Evolutionary conservation across 2,329 filamentous ascomycete species (phyloP), one percentile per base, ranked within the genome.

Genomic region (Rhynchosporium graminicola): DNA sequence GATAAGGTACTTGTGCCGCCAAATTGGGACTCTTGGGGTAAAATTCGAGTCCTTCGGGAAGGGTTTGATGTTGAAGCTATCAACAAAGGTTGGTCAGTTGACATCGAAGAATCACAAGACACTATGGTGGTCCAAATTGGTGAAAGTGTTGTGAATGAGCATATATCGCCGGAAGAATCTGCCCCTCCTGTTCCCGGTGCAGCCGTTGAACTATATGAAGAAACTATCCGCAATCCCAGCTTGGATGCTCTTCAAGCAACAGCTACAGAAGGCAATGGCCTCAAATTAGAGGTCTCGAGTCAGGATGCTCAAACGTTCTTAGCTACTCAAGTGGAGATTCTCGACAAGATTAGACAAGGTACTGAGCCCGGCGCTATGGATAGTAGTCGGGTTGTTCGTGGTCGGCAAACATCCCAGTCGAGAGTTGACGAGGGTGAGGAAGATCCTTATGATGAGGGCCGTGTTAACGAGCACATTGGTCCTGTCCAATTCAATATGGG

Each of bases 11-110:
- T 97, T 4, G 90, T 99, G 0, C 94, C 94, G 1, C 90, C 93
- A 15, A 97, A 97, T 75, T 99, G 95, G 95, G 95, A 99, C 76
- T 97, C 93, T 0, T 97, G 92, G 91, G 93, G 92, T 63, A 99
- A 98, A 77, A 97, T 99, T 64, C 85, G 94, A 47, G 92, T 98
- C 50, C 80, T 98, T 33, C 86, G 92, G 59, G 95, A 97, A 73
- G 91, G 88, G 0, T 98, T 98, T 71, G 92, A 98, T 68, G 91
- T 96, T 28, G 95, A 99, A 78, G 84, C 85, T 13, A 83, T 96
- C 48, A 95, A 91, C 70, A 84, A 87, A 63, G 90, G 88, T 56
- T 99, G 95, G 95, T 88, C 89, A 1, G 83, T 91, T 61, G 92
- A 96, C 68, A 89, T 95, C 57, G 87, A 92, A 71, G 82, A 84